These are phyloP conservation scores for Aspergillus sp. DNA, from an alignment of 2,329 filamentous ascomycete genomes.

Conservation along the genomic window DNA sequence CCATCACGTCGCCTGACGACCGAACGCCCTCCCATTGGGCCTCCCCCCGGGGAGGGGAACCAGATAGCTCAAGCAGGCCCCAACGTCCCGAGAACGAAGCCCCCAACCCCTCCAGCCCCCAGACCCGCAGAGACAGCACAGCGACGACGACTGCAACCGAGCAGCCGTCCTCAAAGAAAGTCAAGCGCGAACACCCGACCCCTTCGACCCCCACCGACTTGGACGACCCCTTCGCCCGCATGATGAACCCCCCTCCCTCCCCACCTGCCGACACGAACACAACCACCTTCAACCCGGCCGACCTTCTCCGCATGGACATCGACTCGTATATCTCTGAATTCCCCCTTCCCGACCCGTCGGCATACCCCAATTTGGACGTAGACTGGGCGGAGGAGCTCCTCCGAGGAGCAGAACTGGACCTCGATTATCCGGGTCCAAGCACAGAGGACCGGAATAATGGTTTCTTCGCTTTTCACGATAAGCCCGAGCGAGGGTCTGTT, in stretches of 20 bases:
- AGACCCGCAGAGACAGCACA: conserved; percentile 2
- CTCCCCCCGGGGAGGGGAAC: conserved; percentile 7
- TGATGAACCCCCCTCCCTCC: conserved; percentile 6
- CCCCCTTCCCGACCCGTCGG: conserved; percentile 6
- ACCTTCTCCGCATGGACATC: conserved; percentile 25
- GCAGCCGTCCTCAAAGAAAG: not conserved
- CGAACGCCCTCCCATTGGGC: conserved; percentile 11
- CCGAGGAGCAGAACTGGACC: conserved; percentile 17
- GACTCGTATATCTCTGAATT: conserved; percentile 21
- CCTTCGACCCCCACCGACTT: conserved; percentile 24
- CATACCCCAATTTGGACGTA: conserved; percentile 21
- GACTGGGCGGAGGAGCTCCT: conserved; percentile 34
- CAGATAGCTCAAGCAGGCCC: not conserved
- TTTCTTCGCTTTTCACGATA: conserved; percentile 20
- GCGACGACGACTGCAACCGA: conserved; percentile 7
- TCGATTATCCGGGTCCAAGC: conserved; percentile 9
- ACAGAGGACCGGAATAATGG: conserved; percentile 12
- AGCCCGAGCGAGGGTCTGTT: conserved; percentile 14
- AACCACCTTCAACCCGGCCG: conserved; percentile 13
- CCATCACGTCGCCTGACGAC: conserved; percentile 6
- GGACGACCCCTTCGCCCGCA: conserved; percentile 20
- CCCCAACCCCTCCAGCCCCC: not conserved
- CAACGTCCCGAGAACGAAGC: not conserved
- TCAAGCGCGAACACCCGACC: conserved; percentile 15
- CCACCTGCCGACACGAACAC: conserved; percentile 8